Conservation (phyloP, 257 asterid species). For the Rhazya stricta region DNA sequence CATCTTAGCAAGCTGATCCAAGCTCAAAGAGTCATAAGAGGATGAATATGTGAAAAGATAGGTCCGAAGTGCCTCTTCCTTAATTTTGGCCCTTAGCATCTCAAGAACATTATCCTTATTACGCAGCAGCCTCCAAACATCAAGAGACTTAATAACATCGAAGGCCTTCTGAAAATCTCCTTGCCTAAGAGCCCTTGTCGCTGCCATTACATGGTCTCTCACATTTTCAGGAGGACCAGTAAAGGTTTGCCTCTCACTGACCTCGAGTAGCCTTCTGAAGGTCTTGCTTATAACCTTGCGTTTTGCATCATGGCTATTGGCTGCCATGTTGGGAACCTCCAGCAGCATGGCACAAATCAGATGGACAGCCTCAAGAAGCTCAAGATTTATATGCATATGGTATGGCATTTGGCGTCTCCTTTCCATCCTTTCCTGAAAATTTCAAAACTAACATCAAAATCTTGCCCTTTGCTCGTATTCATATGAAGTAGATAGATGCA, state of each 20-base stretch:
- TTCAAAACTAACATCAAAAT: not conserved
- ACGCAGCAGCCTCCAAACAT: conserved; percentile 76
- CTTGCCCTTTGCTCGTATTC: too few species aligned
- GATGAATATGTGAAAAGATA: conserved; percentile 75
- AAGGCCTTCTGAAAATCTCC: conserved; percentile 81
- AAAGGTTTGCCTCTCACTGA: conserved; percentile 84
- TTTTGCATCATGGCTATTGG: conserved; percentile 71
- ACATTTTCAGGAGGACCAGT: conserved; percentile 96
- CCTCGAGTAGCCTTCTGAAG: conserved; percentile 71
- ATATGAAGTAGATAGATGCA: too few species aligned
- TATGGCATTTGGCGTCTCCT: conserved; percentile 98
- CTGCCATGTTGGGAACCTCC: conserved; percentile 98
- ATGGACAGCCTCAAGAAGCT: conserved; percentile 97
- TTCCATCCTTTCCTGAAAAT: conserved; percentile 76
- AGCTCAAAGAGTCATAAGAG: conserved; percentile 67
- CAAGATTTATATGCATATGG: conserved; percentile 96
- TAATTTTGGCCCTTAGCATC: conserved; percentile 75
- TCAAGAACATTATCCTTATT: conserved; percentile 62
- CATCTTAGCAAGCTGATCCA: conserved; percentile 74
- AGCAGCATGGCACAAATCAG: conserved; percentile 84
- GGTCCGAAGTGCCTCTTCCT: conserved; percentile 91
- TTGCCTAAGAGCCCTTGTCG: conserved; percentile 74
- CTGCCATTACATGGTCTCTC: conserved; percentile 95
- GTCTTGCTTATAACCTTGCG: conserved; percentile 81
- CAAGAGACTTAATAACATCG: conserved; percentile 59